A percentile compares a stretch with the other conserved stretches of the same genome.
These are phyloP conservation scores for Ustilago cynodontis DNA, from an alignment of 1,284 basidiomycete species.

Conservation along the genomic window DNA sequence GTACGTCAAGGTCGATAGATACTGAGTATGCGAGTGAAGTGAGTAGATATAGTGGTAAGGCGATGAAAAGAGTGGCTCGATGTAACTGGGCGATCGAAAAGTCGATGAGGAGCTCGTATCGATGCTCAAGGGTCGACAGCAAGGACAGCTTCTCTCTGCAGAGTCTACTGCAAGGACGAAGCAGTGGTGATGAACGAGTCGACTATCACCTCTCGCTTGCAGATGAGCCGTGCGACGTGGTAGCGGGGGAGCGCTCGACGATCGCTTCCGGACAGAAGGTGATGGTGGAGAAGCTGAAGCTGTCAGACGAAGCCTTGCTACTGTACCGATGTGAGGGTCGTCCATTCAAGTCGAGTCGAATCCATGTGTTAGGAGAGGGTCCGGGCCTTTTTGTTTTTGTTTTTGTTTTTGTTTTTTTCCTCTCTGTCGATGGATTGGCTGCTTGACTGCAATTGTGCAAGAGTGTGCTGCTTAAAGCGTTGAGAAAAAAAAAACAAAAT, in stretches of 20 bases:
- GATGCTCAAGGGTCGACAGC: constrained; percentile 1
- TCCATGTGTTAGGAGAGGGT: constrained; percentile 18
- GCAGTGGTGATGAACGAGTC: constrained; percentile 26
- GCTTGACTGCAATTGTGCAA: not conserved
- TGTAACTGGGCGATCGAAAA: not conserved
- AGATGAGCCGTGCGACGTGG: constrained; percentile 4
- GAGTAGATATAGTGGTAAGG: not conserved
- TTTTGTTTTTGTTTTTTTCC: not conserved
- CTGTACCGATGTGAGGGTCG: not conserved
- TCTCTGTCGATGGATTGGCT: not conserved
- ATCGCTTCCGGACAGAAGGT: constrained; percentile 9
- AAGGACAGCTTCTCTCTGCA: constrained; percentile 29
- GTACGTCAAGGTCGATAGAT: too few relatives aligned
- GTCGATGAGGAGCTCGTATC: not conserved
- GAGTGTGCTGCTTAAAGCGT: constrained; percentile 2
- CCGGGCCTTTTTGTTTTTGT: constrained; percentile 8
- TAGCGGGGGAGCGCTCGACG: not conserved
- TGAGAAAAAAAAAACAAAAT: constrained; percentile 2
- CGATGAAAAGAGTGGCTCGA: not conserved
- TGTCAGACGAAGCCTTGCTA: not conserved
- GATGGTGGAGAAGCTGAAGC: constrained; percentile 2
- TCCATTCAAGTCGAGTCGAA: not conserved
- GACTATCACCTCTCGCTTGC: constrained; percentile 5
- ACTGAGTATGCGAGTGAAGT: too few relatives aligned
- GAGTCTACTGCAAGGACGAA: constrained; percentile 23